Evolutionary conservation across 257 asterid genomes (phyloP), one percentile per base, ranked within the genome.

Genomic region (Apocynum venetum): DNA sequence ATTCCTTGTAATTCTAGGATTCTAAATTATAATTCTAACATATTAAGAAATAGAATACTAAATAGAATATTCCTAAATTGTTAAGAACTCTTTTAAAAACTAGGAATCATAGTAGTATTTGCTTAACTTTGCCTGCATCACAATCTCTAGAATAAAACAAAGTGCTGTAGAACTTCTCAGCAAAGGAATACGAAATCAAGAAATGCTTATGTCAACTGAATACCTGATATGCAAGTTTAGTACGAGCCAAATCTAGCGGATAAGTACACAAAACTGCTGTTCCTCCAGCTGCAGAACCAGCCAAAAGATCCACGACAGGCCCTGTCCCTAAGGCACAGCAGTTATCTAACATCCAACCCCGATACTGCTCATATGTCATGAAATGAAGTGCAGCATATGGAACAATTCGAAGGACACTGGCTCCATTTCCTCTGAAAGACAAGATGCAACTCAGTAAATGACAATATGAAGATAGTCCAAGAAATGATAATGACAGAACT

Each of bases 181-280:
- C 20, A 52, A 63, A 4, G n/a, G 20, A 76, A 72, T 19, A 35
- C 12, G 20, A 75, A 60, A 65, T 38, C 20, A n/a, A 20, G 38
- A 52, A 52, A 64, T n/a, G 53, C 14, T 55, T 6, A 48, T 31
- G 69, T 44, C 59, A 68, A 41, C 36, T 19, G 77, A 69, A 65
- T 76, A 96, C 99, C 99, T 96, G 99, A 84, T 93, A 96, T 56
- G 99, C 99, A 40, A 96, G 96, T 86, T 93, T 96, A 52, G 99
- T 91, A 47, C 99, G 99, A 59, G 97, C 99, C 84, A 96, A 88
- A 85, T 96, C 99, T 75, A 96, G 85, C 48, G 99, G 99, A 83
- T 96, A 96, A 25, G 99, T 96, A 87, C 99, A 96, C 80, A 96
- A 82, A 73, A 93, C 99, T 40, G 99, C 99, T 43, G 99, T 96